These are phyloP conservation scores for Cutaneotrichosporon sp. DNA, from an alignment of 1,284 basidiomycete genomes.

Conservation along the genomic window DNA sequence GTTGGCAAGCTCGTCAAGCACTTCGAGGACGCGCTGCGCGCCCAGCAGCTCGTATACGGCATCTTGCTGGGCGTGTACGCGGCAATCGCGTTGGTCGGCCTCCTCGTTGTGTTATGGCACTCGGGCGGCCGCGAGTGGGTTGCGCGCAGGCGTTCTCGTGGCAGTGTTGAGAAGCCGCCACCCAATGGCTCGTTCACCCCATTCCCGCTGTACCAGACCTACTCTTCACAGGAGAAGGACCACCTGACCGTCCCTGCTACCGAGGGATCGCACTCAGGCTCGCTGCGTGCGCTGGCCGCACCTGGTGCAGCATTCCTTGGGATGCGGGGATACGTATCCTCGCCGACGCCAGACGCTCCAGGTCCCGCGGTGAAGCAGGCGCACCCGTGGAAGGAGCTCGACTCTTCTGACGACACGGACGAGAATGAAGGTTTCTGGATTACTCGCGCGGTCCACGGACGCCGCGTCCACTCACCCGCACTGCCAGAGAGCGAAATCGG, in stretches of 20 bases:
- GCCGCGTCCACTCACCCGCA: neutral
- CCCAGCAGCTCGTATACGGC: constrained; percentile 77
- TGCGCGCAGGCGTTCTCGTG: neutral
- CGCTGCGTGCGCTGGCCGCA: neutral
- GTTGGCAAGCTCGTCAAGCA: constrained; percentile 69
- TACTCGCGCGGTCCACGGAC: neutral
- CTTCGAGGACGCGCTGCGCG: constrained; percentile 70
- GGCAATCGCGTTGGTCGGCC: constrained; percentile 38
- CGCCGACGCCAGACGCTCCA: neutral
- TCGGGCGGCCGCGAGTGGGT: constrained; percentile 25
- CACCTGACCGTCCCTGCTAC: neutral
- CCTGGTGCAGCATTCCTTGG: constrained; percentile 1
- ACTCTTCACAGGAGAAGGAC: neutral
- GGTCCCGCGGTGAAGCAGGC: neutral
- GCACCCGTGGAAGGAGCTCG: neutral
- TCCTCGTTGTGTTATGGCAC: constrained; percentile 45
- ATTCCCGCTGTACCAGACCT: neutral
- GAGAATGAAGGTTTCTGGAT: constrained; percentile 1
- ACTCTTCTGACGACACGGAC: neutral
- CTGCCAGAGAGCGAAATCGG: neutral
- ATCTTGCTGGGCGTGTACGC: constrained; percentile 78
- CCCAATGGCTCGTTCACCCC: neutral
- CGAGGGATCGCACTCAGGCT: neutral
- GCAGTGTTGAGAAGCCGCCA: neutral
- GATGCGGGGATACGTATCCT: neutral